phyloP scores from a whole-genome alignment of 2,329 filamentous ascomycete genomes.

The Colletotrichum sp. region DNA sequence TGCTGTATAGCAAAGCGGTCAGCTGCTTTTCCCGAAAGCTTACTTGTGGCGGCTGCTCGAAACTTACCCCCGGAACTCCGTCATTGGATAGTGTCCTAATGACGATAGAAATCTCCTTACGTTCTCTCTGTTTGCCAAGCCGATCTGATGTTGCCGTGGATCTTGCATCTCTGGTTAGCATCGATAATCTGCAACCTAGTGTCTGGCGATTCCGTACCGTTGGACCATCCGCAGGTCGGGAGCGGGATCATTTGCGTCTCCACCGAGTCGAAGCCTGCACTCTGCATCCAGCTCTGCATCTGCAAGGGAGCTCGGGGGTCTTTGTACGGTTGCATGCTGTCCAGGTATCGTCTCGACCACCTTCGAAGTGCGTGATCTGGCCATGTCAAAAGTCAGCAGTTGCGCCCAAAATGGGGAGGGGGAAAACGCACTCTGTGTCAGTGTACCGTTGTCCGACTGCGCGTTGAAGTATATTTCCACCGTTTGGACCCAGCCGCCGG shows the following conservation, averaged over 20 bases:
- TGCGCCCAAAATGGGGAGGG: neutral
- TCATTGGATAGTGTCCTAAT: conserved; percentile 62
- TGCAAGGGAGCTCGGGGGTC: conserved; percentile 69
- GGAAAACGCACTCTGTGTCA: conserved; percentile 61
- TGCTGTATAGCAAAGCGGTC: conserved; percentile 43
- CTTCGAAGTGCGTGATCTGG: conserved; percentile 67
- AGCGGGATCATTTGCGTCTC: conserved; percentile 69
- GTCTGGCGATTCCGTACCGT: conserved; percentile 48
- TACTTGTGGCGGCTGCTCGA: neutral
- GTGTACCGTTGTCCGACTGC: conserved; percentile 84
- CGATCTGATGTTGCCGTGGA: conserved; percentile 57
- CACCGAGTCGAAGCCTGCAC: conserved; percentile 71
- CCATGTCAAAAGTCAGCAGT: conserved; percentile 12
- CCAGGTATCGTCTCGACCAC: conserved; percentile 71
- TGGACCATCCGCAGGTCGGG: conserved; percentile 74
- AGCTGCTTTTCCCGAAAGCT: neutral
- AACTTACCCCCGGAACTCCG: conserved; percentile 51
- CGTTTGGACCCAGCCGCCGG: conserved; percentile 86
- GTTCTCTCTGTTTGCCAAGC: conserved; percentile 57
- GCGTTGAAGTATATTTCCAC: conserved; percentile 86
- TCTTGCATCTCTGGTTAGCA: conserved; percentile 38
- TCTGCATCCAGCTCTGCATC: conserved; percentile 61
- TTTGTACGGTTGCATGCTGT: conserved; percentile 67
- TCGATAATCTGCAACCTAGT: neutral
- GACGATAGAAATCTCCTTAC: conserved; percentile 60